A percentile compares a stretch with the other conserved stretches of the same genome.
Evolutionary conservation across 1,284 basidiomycete species (phyloP).

Genomic region (Schizophyllum commune): DNA sequence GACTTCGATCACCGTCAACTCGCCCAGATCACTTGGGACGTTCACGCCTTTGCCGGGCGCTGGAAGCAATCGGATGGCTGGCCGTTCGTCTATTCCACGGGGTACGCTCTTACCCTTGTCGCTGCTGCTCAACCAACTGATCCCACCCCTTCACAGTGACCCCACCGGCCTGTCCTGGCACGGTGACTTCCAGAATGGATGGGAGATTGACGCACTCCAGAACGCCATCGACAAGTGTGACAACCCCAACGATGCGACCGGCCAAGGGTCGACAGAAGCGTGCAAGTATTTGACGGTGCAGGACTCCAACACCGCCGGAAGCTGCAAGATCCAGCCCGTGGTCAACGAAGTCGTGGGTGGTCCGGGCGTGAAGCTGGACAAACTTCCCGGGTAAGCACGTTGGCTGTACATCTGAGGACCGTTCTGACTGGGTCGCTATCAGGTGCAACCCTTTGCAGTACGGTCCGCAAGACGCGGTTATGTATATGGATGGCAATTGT

Average conservation of each 20-base stretch:
- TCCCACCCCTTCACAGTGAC: slow-evolving; percentile 27
- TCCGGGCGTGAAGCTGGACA: not conserved
- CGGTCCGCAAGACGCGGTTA: slow-evolving; percentile 25
- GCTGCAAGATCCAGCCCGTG: slow-evolving; percentile 27
- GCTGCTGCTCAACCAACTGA: no score
- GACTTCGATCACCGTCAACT: not conserved
- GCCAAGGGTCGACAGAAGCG: slow-evolving; percentile 27
- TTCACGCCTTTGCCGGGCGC: slow-evolving; percentile 25
- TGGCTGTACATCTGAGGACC: slow-evolving; percentile 9
- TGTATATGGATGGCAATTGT: not conserved
- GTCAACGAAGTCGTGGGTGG: slow-evolving; percentile 18
- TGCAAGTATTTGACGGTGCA: slow-evolving; percentile 31
- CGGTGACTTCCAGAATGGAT: slow-evolving; percentile 41
- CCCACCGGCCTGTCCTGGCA: slow-evolving; percentile 41
- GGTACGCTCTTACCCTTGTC: slow-evolving; percentile 17
- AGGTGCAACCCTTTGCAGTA: slow-evolving; percentile 31
- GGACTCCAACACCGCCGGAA: slow-evolving; percentile 15
- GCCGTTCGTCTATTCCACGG: slow-evolving; percentile 37
- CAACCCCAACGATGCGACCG: slow-evolving; percentile 29
- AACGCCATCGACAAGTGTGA: slow-evolving; percentile 43
- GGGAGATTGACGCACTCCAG: slow-evolving; percentile 32
- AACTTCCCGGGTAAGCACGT: not conserved
- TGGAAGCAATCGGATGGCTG: slow-evolving; percentile 29
- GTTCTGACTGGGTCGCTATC: slow-evolving; percentile 20
- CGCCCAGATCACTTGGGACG: slow-evolving; percentile 28